Conservation (phyloP, 805 yeast species). For the Wickerhamiella dianesei region DNA sequence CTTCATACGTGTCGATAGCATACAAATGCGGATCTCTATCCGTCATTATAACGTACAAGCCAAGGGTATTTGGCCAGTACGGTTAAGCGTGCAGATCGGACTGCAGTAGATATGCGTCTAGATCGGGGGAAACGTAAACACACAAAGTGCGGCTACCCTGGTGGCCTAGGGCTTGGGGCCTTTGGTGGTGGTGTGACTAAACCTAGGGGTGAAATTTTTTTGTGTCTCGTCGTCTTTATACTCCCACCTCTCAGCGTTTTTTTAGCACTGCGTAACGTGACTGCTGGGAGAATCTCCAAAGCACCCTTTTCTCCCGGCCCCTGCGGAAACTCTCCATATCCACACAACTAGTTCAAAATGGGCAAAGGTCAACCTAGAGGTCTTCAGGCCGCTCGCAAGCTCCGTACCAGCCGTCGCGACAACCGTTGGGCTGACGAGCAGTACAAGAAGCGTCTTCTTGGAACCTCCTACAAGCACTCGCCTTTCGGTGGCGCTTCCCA, state of each 20-base stretch:
- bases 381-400: constrained; percentile 99
- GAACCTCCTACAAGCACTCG: constrained; percentile 99
- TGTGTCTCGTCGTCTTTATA: background rate
- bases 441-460: constrained; percentile 97
- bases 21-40: constrained; percentile 19
- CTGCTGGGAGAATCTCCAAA: too few relatives aligned
- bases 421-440: constrained; percentile 99
- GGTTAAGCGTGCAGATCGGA: background rate
- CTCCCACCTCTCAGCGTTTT: background rate
- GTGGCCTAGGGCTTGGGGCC: constrained; percentile 5
- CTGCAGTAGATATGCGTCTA: background rate
- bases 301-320: background rate
- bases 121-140: background rate
- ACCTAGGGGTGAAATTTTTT: background rate
- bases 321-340: background rate
- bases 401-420: constrained; percentile 99
- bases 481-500: constrained; percentile 99
- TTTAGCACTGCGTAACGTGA: too few relatives aligned
- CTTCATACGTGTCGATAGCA: constrained; percentile 22
- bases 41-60: background rate
- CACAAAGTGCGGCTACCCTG: background rate
- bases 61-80: background rate
- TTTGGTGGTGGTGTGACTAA: background rate
- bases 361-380: constrained; percentile 98
- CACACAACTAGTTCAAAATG: constrained; percentile 38